Evolutionary conservation across 495 filamentous ascomycete species (phyloP).

Genomic region (Penicillium verhagenii): DNA sequence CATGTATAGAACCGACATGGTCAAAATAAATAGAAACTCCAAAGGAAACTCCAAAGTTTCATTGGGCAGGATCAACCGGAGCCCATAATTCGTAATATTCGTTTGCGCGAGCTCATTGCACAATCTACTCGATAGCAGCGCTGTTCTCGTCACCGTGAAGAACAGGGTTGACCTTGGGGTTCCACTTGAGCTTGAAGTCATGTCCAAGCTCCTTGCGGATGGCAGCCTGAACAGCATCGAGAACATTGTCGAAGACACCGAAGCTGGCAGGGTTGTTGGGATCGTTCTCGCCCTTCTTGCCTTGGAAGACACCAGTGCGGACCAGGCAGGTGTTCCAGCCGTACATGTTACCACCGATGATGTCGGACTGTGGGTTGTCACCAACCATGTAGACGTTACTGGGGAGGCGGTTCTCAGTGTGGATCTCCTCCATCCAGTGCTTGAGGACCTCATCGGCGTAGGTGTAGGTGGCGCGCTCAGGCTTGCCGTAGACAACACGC

Average conservation of each 20-base stretch:
- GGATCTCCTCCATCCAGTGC: slow-evolving; percentile 73
- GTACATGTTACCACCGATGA: slow-evolving; percentile 78
- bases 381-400: slow-evolving; percentile 80
- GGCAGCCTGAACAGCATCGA: slow-evolving; percentile 54
- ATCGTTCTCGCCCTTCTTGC: slow-evolving; percentile 52
- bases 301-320: slow-evolving; percentile 60
- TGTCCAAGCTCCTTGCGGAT: slow-evolving; percentile 56
- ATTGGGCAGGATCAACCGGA: not conserved
- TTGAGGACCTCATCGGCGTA: slow-evolving; percentile 76
- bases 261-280: slow-evolving; percentile 56
- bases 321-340: slow-evolving; percentile 77
- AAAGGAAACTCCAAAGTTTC: not conserved
- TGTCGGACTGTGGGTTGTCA: slow-evolving; percentile 77
- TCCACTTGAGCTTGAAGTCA: slow-evolving; percentile 59
- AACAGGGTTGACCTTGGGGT: slow-evolving; percentile 64
- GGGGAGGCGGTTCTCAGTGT: slow-evolving; percentile 68
- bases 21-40: slow-evolving; percentile 11
- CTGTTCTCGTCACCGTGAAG: slow-evolving; percentile 52
- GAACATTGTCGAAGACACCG: slow-evolving; percentile 55
- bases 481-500: slow-evolving; percentile 84
- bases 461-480: slow-evolving; percentile 75
- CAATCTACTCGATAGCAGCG: slow-evolving; percentile 54
- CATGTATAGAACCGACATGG: slow-evolving; percentile 18
- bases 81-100: slow-evolving; percentile 1
- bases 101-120: not conserved